Percentiles rank a stretch among this genome's conserved stretches.
Conservation (phyloP, 129 eudicot species). For the Artemisia annua region DNA sequence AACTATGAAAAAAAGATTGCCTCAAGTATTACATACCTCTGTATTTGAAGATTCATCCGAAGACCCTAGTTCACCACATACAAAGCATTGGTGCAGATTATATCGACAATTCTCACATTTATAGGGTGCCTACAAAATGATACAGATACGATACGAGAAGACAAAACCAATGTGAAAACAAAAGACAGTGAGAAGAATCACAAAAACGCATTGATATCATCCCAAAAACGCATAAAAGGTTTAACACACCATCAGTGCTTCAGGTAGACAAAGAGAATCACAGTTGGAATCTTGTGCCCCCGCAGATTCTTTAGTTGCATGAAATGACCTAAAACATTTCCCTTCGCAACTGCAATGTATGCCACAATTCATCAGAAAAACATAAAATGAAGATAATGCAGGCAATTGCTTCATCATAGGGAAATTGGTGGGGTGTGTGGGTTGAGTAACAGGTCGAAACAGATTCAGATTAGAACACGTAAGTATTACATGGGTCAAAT, state of each 20-base stretch:
- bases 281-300: conserved; percentile 47
- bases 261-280: conserved; percentile 50
- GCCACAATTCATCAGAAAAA: conserved; percentile 8
- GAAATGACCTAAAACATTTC: conserved; percentile 79
- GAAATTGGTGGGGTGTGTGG: neutral
- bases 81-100: conserved; percentile 69
- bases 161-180: conserved; percentile 5
- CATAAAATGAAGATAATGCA: neutral
- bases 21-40: conserved; percentile 46
- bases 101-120: conserved; percentile 66
- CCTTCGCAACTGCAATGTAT: conserved; percentile 65
- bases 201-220: neutral
- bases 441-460: neutral
- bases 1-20: neutral
- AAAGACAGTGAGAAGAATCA: neutral
- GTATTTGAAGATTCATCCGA: conserved; percentile 58
- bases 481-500: neutral
- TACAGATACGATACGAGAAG: neutral
- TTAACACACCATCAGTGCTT: conserved; percentile 44
- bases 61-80: conserved; percentile 69
- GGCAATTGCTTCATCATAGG: conserved; percentile 8
- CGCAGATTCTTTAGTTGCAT: conserved; percentile 49
- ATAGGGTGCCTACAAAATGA: conserved; percentile 45
- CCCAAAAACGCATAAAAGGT: conserved; percentile 4
- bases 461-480: neutral